Conservation (phyloP, 345 rosid species). For the Eucalyptus virginea region DNA sequence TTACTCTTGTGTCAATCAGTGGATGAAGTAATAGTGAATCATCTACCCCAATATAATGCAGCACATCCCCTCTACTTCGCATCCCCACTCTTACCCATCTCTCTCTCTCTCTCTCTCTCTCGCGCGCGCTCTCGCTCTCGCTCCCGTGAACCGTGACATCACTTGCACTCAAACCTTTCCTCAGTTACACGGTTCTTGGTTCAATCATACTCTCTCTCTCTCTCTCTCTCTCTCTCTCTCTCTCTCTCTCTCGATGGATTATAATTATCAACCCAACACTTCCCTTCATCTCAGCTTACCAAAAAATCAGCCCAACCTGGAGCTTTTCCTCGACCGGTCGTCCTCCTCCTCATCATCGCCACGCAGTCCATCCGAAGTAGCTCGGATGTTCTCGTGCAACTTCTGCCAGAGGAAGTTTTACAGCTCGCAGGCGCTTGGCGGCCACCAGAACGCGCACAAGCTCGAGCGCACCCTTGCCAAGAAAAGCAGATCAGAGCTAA, state of each 20-base stretch:
- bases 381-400: slow-evolving; percentile 76
- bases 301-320: slow-evolving; percentile 41
- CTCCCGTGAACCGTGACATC: background rate
- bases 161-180: background rate
- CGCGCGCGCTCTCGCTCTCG: background rate
- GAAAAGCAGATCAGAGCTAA: slow-evolving; percentile 50
- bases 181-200: background rate
- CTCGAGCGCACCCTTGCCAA: slow-evolving; percentile 88
- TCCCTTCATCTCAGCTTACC: slow-evolving; percentile 55
- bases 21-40: slow-evolving; percentile 24
- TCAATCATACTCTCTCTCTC: background rate
- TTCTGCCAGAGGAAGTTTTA: slow-evolving; percentile 87
- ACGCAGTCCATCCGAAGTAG: slow-evolving; percentile 4
- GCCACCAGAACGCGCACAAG: slow-evolving; percentile 98
- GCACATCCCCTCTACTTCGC: background rate
- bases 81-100: background rate
- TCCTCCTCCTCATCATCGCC: slow-evolving; percentile 25
- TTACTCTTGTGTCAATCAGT: background rate
- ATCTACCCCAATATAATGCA: background rate
- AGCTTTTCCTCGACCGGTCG: slow-evolving; percentile 47
- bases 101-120: background rate
- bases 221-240: background rate
- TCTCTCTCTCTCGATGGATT: background rate
- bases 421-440: slow-evolving; percentile 99
- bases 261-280: slow-evolving; percentile 66